Conservation (phyloP, 2,329 filamentous ascomycete species). For the Fusarium sp. region DNA sequence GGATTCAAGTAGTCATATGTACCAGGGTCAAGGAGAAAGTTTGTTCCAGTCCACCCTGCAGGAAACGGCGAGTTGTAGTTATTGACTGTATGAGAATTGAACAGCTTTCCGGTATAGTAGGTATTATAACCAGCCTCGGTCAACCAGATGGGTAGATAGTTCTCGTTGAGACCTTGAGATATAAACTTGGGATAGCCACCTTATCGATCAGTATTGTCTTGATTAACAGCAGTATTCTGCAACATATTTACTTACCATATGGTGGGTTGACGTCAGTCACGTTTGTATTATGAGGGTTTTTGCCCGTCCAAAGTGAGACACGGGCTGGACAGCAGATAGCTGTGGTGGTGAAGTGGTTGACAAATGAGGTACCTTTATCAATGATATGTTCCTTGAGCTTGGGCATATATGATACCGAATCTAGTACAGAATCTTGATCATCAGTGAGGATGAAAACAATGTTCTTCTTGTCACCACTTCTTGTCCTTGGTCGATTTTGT, state of each 20-base stretch:
- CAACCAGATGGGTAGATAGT: constrained; percentile 79
- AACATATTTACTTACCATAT: constrained; percentile 56
- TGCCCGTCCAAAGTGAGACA: constrained; percentile 74
- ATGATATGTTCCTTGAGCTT: constrained; percentile 66
- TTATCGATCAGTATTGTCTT: constrained; percentile 33
- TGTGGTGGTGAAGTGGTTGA: constrained; percentile 74
- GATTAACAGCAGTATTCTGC: too few species aligned
- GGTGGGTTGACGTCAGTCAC: constrained; percentile 69
- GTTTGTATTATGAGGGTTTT: constrained; percentile 77
- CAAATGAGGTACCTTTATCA: constrained; percentile 69
- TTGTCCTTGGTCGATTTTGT: not conserved
- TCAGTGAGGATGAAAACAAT: constrained; percentile 77
- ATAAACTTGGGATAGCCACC: constrained; percentile 74
- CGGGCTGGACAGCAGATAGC: constrained; percentile 76
- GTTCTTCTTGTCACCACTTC: constrained; percentile 55
- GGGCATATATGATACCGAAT: constrained; percentile 72
- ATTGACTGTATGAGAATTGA: constrained; percentile 70
- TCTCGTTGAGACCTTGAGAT: constrained; percentile 71
- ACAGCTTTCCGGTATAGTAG: constrained; percentile 79
- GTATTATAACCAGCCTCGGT: constrained; percentile 76
- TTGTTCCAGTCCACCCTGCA: constrained; percentile 67
- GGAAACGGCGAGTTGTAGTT: constrained; percentile 72
- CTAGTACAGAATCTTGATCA: constrained; percentile 73
- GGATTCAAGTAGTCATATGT: constrained; percentile 62
- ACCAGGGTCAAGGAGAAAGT: constrained; percentile 54